These are phyloP conservation scores for Albifimbria verrucaria DNA, from an alignment of 2,329 filamentous ascomycete species.

Conservation along the genomic window DNA sequence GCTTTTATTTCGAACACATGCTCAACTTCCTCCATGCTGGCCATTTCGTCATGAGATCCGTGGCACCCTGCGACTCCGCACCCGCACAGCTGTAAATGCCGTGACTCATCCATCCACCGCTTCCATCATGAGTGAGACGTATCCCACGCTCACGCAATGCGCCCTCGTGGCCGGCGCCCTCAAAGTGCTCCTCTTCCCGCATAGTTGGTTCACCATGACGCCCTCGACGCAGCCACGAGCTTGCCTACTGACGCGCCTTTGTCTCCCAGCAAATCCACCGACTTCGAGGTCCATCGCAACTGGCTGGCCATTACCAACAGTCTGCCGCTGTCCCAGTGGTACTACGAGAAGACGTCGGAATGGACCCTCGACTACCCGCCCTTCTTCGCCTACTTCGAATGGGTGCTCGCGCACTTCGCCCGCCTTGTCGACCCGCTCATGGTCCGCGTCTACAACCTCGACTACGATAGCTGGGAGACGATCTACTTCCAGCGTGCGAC, in stretches of 20 bases:
- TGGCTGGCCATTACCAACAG: conserved; percentile 96
- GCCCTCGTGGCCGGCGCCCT: conserved; percentile 82
- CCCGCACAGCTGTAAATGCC: neutral
- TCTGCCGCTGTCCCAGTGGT: conserved; percentile 85
- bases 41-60: neutral
- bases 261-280: conserved; percentile 80
- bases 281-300: conserved; percentile 98
- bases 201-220: conserved; percentile 61
- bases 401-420: conserved; percentile 79
- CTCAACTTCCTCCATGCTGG: conserved; percentile 1
- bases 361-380: conserved; percentile 99
- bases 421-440: conserved; percentile 75
- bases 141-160: conserved; percentile 86
- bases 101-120: neutral
- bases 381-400: conserved; percentile 98
- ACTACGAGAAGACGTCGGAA: conserved; percentile 96
- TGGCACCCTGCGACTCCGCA: neutral
- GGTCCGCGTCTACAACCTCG: conserved; percentile 75
- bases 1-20: neutral
- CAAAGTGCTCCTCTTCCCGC: conserved; percentile 88
- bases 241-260: neutral
- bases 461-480: conserved; percentile 89
- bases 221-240: no score
- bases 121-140: conserved; percentile 69
- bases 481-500: conserved; percentile 90